Evolutionary conservation across 176 grass and related monocot species (phyloP).

Genomic region (Cocos nucifera): DNA sequence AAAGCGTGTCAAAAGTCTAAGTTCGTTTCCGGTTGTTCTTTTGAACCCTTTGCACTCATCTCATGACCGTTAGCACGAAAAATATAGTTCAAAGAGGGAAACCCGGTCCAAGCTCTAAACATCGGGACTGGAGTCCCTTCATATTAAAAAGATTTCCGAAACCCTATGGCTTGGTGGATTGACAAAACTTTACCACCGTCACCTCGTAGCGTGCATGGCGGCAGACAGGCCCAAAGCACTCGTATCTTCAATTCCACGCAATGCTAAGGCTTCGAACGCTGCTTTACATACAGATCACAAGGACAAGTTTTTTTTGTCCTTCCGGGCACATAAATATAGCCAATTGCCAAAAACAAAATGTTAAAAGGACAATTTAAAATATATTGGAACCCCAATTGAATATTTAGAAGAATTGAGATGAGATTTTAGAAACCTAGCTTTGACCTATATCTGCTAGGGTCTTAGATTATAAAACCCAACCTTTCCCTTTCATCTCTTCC

Average conservation of each 20-base stretch:
- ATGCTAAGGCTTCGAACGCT: constrained; percentile 17
- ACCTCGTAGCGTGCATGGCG: constrained; percentile 19
- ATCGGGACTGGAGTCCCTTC: too few species aligned
- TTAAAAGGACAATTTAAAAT: background rate
- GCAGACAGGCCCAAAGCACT: constrained; percentile 23
- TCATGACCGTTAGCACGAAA: too few species aligned
- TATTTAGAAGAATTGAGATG: constrained; percentile 10
- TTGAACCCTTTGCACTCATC: too few species aligned
- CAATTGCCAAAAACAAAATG: constrained; percentile 26
- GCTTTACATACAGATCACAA: constrained; percentile 19
- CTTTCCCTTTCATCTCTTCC: constrained; percentile 22
- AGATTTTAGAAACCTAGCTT: constrained; percentile 23
- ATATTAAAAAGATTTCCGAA: background rate
- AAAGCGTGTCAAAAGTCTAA: too few species aligned
- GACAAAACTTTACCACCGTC: constrained; percentile 15
- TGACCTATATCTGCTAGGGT: constrained; percentile 28
- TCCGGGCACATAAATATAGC: constrained; percentile 35
- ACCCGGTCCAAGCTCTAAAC: too few species aligned
- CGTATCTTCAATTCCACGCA: constrained; percentile 34
- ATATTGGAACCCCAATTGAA: background rate
- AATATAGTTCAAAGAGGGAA: too few species aligned
- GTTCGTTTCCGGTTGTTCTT: too few species aligned
- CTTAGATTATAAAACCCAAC: constrained; percentile 35
- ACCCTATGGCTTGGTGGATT: constrained; percentile 28
- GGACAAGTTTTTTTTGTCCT: constrained; percentile 31